Base-by-base conservation (phyloP, 140 eudicot species). In the Flaveria floridana region DNA sequence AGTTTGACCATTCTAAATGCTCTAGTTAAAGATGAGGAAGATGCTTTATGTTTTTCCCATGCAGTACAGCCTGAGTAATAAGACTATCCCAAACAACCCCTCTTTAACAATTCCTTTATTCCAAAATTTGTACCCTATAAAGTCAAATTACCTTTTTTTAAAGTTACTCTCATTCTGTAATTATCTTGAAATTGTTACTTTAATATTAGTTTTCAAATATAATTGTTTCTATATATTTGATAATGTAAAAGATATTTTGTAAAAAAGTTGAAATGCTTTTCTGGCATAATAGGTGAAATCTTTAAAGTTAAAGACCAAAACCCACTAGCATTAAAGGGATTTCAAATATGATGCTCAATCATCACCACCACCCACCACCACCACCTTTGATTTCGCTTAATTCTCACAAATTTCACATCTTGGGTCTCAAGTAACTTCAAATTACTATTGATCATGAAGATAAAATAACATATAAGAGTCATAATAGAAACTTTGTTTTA, bases 281-380 rank as follows among this genome's bases (percentile, higher is more conserved):
- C 72, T 80, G 70, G 66, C 83, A 74, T 74, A 80, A 74, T 74
- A 80, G 80, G 76, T 80, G 76, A 80, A 74, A 80, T 80, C 73
- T 62, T 58, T 23, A 58, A 80, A 75, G 84, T 75, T 80, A 80
- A 80, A 80, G 84, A 75, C 76, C 74, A 75, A 70, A 80, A 68
- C 70, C 84, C 84, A 80, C 84, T 80, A 80, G 18, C 84, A 75
- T 70, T 69, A 80, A 80, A 80, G 84, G 61, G 80, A 75, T 75
- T 80, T 80, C 47, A 69, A 61, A 68, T 59, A 75, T 80, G 84
- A 80, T 75, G 80, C 81, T 75, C 70, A 75, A 80, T 80, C 77
- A 80, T 80, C 84, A 80, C 72, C 77, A 75, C 69, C 84, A 80
- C 84, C 84, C 76, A 67, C 68, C 72, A 20, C 64, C 81, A 75